These are phyloP conservation scores for Cyathus striatus DNA, from an alignment of 768 basidiomycete genomes.

Conservation along the genomic window DNA sequence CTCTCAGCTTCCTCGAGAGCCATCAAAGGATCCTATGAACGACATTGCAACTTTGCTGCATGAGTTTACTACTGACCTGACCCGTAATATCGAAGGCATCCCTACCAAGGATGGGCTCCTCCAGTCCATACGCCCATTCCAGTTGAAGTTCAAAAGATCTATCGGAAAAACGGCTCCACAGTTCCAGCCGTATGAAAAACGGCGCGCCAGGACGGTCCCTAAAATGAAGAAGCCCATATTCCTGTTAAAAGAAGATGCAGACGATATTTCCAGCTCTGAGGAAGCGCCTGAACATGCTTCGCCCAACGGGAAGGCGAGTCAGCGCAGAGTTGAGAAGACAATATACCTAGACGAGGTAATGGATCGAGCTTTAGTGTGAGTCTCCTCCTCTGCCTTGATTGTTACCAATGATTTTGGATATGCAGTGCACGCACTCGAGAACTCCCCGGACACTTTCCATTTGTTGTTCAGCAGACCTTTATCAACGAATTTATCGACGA, in stretches of 20 bases:
- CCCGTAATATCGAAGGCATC: constrained; percentile 44
- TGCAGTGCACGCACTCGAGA: constrained; percentile 56
- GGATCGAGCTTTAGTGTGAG: constrained; percentile 11
- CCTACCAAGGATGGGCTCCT: constrained; percentile 47
- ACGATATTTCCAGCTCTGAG: no score
- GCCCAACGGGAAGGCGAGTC: no score
- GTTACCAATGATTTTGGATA: not conserved
- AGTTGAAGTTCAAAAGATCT: constrained; percentile 37
- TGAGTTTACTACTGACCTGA: constrained; percentile 40
- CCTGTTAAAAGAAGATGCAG: constrained; percentile 8
- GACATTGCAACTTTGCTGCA: constrained; percentile 49
- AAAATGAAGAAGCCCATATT: constrained; percentile 11
- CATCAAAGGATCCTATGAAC: constrained; percentile 50
- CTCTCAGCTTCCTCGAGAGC: constrained; percentile 37
- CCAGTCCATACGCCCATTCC: constrained; percentile 47
- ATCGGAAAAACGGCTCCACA: constrained; percentile 52
- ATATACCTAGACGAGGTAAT: constrained; percentile 21
- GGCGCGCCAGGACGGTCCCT: constrained; percentile 7
- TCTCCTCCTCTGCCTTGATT: not conserved
- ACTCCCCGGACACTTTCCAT: constrained; percentile 54
- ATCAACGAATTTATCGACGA: constrained; percentile 31
- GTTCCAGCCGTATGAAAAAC: constrained; percentile 44
- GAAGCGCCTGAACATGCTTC: no score
- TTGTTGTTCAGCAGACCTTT: constrained; percentile 40
- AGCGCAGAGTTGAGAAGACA: constrained; percentile 6